These are phyloP conservation scores for Ogataea nakhonphanomensis DNA, from an alignment of 805 yeast genomes.

Conservation along the genomic window DNA sequence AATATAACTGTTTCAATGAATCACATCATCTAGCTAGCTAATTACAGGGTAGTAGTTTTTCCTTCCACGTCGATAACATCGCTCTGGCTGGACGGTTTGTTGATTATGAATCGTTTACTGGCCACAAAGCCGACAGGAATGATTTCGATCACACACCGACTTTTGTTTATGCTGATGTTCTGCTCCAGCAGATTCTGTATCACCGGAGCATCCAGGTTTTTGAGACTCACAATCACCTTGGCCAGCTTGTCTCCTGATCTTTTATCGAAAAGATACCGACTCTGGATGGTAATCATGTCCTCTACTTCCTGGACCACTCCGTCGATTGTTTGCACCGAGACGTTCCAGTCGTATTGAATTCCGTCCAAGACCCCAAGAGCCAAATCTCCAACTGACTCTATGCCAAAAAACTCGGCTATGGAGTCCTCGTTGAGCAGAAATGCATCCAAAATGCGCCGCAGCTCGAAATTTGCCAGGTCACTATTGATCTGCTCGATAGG, in stretches of 20 bases:
- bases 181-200: constrained; percentile 25
- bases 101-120: constrained; percentile 23
- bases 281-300: constrained; percentile 27
- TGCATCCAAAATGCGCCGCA: constrained; percentile 30
- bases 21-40: not conserved
- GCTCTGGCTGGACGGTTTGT: constrained; percentile 23
- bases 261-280: constrained; percentile 28
- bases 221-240: constrained; percentile 22
- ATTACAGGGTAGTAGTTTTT: constrained; percentile 21
- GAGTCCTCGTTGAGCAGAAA: constrained; percentile 31
- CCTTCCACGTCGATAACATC: constrained; percentile 31
- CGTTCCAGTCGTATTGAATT: constrained; percentile 25
- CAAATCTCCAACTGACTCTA: constrained; percentile 21
- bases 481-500: constrained; percentile 29
- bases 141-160: constrained; percentile 27
- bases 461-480: constrained; percentile 30
- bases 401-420: constrained; percentile 25
- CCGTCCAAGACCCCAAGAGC: constrained; percentile 32
- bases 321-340: constrained; percentile 16
- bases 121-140: constrained; percentile 20
- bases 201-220: constrained; percentile 17
- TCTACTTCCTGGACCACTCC: constrained; percentile 23
- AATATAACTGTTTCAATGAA: not conserved
- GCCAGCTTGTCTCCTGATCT: constrained; percentile 25
- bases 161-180: constrained; percentile 22